Evolutionary conservation across 768 basidiomycete species (phyloP).

Genomic region (Auriscalpium orientale): DNA sequence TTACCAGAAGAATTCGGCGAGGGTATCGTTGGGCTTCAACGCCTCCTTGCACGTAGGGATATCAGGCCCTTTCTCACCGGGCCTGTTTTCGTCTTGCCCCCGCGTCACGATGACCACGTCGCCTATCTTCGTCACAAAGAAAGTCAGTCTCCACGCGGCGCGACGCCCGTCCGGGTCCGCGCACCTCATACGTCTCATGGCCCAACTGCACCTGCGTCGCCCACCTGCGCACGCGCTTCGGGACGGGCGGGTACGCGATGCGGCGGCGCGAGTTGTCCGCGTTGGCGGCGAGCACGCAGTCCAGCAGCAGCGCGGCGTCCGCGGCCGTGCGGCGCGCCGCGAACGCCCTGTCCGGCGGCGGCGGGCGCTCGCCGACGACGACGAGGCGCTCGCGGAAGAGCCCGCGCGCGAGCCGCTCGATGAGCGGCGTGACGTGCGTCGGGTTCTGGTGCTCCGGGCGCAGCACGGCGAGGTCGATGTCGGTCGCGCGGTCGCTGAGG

Average conservation of each 20-base stretch:
- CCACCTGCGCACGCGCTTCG: background rate
- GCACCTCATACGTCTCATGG: constrained; percentile 27
- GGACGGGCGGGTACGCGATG: background rate
- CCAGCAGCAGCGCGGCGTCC: background rate
- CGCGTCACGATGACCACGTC: constrained; percentile 52
- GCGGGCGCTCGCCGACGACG: constrained; percentile 44
- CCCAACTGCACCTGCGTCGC: background rate
- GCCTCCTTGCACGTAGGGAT: constrained; percentile 9
- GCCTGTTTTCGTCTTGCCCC: constrained; percentile 23
- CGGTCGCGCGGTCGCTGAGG: no score
- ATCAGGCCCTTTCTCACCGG: constrained; percentile 24
- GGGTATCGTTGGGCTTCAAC: no score
- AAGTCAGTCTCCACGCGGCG: background rate
- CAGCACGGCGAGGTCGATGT: constrained; percentile 51
- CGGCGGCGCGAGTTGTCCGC: background rate
- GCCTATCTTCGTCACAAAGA: constrained; percentile 41
- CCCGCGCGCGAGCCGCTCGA: constrained; percentile 41
- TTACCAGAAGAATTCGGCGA: constrained; percentile 56
- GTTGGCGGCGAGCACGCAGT: background rate
- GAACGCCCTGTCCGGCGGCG: background rate
- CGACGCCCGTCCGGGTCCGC: constrained; percentile 6
- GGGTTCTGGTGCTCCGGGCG: constrained; percentile 43
- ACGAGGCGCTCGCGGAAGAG: constrained; percentile 47
- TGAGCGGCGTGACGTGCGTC: constrained; percentile 58
- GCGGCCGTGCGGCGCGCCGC: background rate